A percentile compares a stretch with the other conserved stretches of the same genome.
These are phyloP conservation scores for Linnemannia hyalina DNA, from an alignment of 192 early-diverging fungal genomes.

Conservation along the genomic window DNA sequence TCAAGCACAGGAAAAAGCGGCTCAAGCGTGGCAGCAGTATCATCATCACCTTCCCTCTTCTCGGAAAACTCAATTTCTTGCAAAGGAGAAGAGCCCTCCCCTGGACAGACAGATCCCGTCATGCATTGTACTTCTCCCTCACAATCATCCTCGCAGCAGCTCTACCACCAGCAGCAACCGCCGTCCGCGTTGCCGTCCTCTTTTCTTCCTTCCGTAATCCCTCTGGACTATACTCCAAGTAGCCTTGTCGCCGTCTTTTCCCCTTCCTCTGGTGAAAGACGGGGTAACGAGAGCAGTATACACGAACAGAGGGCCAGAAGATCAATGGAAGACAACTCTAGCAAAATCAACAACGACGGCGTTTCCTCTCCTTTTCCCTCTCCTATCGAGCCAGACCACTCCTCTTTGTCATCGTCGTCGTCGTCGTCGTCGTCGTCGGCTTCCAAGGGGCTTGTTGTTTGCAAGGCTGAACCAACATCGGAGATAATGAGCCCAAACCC, in stretches of 20 bases:
- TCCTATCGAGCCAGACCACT: not conserved
- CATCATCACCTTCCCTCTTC: not conserved
- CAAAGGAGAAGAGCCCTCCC: not conserved
- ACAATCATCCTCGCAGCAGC: not conserved
- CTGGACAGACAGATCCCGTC: not conserved
- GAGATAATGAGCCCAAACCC: not conserved
- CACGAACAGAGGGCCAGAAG: constrained; percentile 19
- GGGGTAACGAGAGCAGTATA: constrained; percentile 11
- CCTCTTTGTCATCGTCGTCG: not conserved
- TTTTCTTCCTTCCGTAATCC: not conserved
- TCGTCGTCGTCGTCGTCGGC: not conserved
- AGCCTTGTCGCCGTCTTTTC: constrained; percentile 3
- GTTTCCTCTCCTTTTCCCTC: not conserved
- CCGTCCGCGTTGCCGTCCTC: not conserved
- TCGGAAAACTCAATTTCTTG: not conserved
- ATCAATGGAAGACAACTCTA: constrained; percentile 27
- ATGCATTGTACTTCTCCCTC: not conserved
- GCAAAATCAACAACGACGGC: not conserved
- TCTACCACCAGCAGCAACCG: too few relatives aligned
- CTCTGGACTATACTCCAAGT: not conserved
- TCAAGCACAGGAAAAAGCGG: not conserved
- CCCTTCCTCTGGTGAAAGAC: constrained; percentile 17
- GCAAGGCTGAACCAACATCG: not conserved
- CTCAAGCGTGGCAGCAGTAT: not conserved
- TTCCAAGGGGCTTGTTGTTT: constrained; percentile 3